Evolutionary conservation across 108 stramenopile species (phyloP).

Genomic region (Cyclotella kingstonii): DNA sequence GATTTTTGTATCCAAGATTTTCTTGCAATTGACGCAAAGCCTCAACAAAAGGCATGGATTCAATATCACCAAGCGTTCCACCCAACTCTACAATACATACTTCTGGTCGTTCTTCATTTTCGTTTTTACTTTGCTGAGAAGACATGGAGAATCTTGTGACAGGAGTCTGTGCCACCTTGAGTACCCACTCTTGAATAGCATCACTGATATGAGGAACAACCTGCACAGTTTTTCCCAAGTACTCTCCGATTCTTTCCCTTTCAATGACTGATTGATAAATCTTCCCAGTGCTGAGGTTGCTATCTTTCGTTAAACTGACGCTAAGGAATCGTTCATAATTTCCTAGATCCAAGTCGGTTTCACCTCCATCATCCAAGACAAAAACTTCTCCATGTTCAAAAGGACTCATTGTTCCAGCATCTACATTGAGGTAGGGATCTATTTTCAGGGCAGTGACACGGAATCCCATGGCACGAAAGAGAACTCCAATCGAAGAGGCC

Average conservation of each 20-base stretch:
- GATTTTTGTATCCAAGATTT: slow-evolving; percentile 63
- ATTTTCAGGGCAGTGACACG: slow-evolving; percentile 97
- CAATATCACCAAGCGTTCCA: slow-evolving; percentile 87
- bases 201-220: slow-evolving; percentile 92
- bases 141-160: slow-evolving; percentile 48
- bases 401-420: slow-evolving; percentile 98
- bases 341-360: slow-evolving; percentile 97
- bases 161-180: slow-evolving; percentile 73
- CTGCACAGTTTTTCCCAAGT: slow-evolving; percentile 98
- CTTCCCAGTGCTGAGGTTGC: slow-evolving; percentile 98
- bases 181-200: slow-evolving; percentile 89
- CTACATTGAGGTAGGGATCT: slow-evolving; percentile 97
- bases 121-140: background rate
- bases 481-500: slow-evolving; percentile 93
- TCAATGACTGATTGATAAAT: slow-evolving; percentile 93
- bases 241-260: slow-evolving; percentile 94
- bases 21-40: slow-evolving; percentile 54
- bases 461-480: slow-evolving; percentile 91
- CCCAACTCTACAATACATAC: slow-evolving; percentile 87
- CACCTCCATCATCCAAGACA: slow-evolving; percentile 97
- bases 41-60: slow-evolving; percentile 63
- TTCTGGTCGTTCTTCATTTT: slow-evolving; percentile 66
- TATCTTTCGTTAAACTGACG: slow-evolving; percentile 84
- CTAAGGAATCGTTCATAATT: slow-evolving; percentile 98
- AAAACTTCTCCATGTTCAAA: slow-evolving; percentile 96